phyloP scores from a whole-genome alignment of 2,329 filamentous ascomycete genomes.

The Didymella keratinophila region DNA sequence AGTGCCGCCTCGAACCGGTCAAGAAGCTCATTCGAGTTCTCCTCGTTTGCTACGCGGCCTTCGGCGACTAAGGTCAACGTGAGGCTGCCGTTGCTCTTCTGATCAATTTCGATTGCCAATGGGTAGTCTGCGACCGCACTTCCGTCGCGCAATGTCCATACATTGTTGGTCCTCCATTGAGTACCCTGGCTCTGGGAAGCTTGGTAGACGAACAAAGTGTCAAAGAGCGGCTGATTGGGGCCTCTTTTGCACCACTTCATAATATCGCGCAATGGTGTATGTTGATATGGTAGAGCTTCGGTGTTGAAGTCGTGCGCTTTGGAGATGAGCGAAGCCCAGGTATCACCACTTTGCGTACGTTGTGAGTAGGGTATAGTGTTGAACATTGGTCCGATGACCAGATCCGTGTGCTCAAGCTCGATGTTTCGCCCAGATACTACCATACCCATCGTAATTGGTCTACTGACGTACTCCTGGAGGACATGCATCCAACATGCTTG shows the following conservation, averaged over 20 bases:
- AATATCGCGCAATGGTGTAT: constrained; percentile 79
- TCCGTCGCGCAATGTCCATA: constrained; percentile 64
- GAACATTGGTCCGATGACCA: constrained; percentile 82
- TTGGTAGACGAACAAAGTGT: constrained; percentile 85
- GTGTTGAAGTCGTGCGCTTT: constrained; percentile 76
- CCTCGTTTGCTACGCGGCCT: constrained; percentile 50
- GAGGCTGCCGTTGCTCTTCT: constrained; percentile 59
- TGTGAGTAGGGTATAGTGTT: constrained; percentile 83
- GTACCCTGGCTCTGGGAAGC: constrained; percentile 43
- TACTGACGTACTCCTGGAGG: constrained; percentile 61
- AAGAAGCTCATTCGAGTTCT: constrained; percentile 52
- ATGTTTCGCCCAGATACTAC: constrained; percentile 81
- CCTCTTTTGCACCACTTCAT: constrained; percentile 76
- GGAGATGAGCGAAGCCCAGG: constrained; percentile 67
- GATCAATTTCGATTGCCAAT: constrained; percentile 76
- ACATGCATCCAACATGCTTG: constrained; percentile 77
- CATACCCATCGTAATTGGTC: constrained; percentile 70
- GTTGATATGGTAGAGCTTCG: constrained; percentile 73
- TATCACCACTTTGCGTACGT: constrained; percentile 53
- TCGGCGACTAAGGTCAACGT: constrained; percentile 68
- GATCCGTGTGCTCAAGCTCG: constrained; percentile 69
- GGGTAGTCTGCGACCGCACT: constrained; percentile 69
- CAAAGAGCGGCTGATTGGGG: constrained; percentile 66
- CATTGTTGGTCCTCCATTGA: constrained; percentile 33
- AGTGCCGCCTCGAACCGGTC: constrained; percentile 54